These are phyloP conservation scores for Cladosporium sphaerospermum DNA, from an alignment of 2,329 filamentous ascomycete species.

Conservation along the genomic window DNA sequence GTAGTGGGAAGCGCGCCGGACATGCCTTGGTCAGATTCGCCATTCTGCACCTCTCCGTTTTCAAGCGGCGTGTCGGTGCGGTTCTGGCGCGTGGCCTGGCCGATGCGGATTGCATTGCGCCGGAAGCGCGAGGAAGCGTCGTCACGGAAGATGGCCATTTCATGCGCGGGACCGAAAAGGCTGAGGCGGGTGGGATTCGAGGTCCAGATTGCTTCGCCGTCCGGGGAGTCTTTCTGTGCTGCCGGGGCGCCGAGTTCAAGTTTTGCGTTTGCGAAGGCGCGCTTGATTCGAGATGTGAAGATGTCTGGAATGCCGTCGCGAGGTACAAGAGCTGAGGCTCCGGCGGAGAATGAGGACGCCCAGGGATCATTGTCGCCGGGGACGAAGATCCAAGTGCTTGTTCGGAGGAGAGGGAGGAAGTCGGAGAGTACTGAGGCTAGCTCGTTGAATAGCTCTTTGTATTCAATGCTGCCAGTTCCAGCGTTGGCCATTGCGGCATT, in stretches of 20 bases:
- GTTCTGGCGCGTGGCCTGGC: slow-evolving; percentile 37
- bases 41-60: background rate
- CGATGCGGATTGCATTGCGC: slow-evolving; percentile 67
- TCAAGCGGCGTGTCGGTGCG: slow-evolving; percentile 25
- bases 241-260: slow-evolving; percentile 54
- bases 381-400: slow-evolving; percentile 82
- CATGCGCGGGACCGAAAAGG: slow-evolving; percentile 81
- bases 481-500: slow-evolving; percentile 56
- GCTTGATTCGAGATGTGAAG: slow-evolving; percentile 80
- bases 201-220: slow-evolving; percentile 77
- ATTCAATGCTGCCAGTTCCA: slow-evolving; percentile 78
- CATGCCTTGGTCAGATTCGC: slow-evolving; percentile 22
- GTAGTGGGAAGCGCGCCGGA: slow-evolving; percentile 22
- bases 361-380: slow-evolving; percentile 98
- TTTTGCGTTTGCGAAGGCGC: slow-evolving; percentile 74
- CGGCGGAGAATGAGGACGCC: slow-evolving; percentile 76
- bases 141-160: slow-evolving; percentile 81
- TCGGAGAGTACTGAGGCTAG: slow-evolving; percentile 77
- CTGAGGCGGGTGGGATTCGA: slow-evolving; percentile 77
- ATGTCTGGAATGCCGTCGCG: slow-evolving; percentile 71
- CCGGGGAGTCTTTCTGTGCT: slow-evolving; percentile 41
- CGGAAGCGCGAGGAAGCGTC: slow-evolving; percentile 75
- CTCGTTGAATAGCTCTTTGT: slow-evolving; percentile 92
- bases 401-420: slow-evolving; percentile 71
- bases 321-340: slow-evolving; percentile 64